Percentiles rank a stretch among this genome's conserved stretches.
Conservation (phyloP, 108 stramenopile genomes). For the Fragilariopsis cylindrus region DNA sequence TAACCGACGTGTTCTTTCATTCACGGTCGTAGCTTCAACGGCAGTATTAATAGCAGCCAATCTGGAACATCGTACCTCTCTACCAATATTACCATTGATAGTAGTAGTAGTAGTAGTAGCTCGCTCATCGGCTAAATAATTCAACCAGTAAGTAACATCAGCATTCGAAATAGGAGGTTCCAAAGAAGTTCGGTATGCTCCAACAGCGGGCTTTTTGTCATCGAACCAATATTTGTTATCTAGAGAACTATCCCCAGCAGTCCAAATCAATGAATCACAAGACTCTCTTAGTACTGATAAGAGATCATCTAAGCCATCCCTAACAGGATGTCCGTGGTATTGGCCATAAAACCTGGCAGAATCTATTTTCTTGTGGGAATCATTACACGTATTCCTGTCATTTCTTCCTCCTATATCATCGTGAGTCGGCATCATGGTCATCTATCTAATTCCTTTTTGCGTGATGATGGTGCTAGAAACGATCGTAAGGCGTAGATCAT, state of each 20-base stretch:
- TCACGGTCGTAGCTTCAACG: conserved; percentile 81
- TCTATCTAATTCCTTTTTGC: too few species aligned
- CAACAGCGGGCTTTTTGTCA: conserved; percentile 56
- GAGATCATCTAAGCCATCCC: conserved; percentile 47
- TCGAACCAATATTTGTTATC: conserved; percentile 87
- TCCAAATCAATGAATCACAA: conserved; percentile 67
- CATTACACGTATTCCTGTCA: too few species aligned
- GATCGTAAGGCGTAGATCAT: too few species aligned
- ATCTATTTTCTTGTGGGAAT: conserved; percentile 29
- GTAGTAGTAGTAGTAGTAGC: too few species aligned
- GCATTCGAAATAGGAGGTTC: conserved; percentile 58
- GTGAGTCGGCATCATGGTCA: too few species aligned
- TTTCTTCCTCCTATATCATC: too few species aligned
- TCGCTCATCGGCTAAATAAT: conserved; percentile 26
- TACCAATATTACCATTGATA: neutral
- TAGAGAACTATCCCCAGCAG: conserved; percentile 70
- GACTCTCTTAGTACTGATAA: conserved; percentile 53
- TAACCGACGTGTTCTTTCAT: conserved; percentile 54
- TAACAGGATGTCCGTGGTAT: conserved; percentile 73
- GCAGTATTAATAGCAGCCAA: conserved; percentile 77
- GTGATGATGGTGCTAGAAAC: too few species aligned
- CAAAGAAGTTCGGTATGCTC: conserved; percentile 52
- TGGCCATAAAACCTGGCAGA: conserved; percentile 58
- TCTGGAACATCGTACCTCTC: neutral
- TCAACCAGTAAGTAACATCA: conserved; percentile 87